Conservation (phyloP, 2,329 filamentous ascomycete genomes). For the Alternaria ethzedia region DNA sequence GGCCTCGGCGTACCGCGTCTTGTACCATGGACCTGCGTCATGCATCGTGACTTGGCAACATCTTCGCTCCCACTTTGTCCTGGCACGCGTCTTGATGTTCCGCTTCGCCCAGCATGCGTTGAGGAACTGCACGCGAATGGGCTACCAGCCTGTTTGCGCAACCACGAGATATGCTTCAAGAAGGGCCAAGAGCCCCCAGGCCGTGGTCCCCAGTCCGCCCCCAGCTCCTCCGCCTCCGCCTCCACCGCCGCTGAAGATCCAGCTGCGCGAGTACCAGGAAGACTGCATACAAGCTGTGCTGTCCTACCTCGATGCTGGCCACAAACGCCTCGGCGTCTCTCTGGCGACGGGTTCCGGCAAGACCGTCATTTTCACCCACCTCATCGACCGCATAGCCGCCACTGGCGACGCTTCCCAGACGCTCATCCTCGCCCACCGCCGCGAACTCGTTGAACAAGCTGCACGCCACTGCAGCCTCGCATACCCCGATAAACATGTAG, state of each 20-base stretch:
- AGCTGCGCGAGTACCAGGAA: constrained; percentile 84
- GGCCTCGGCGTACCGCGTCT: constrained; percentile 9
- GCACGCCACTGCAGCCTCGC: constrained; percentile 80
- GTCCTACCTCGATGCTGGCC: constrained; percentile 69
- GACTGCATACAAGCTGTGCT: constrained; percentile 88
- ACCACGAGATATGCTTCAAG: constrained; percentile 27
- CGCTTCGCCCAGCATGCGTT: constrained; percentile 39
- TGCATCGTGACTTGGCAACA: constrained; percentile 31
- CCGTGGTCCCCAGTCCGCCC: not conserved
- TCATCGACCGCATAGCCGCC: constrained; percentile 78
- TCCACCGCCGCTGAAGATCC: constrained; percentile 52
- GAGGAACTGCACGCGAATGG: constrained; percentile 24
- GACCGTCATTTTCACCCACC: constrained; percentile 95
- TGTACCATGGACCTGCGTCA: constrained; percentile 9
- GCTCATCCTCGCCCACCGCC: constrained; percentile 88
- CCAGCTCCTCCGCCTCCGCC: constrained; percentile 12
- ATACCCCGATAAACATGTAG: constrained; percentile 81
- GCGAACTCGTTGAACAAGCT: constrained; percentile 94
- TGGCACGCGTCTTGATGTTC: constrained; percentile 39
- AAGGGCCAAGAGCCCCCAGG: not conserved
- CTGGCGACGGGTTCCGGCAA: constrained; percentile 89
- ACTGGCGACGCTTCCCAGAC: constrained; percentile 71
- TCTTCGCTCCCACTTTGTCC: constrained; percentile 17
- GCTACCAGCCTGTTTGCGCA: constrained; percentile 7
- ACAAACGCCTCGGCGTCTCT: constrained; percentile 82